phyloP scores from a whole-genome alignment of 2,329 filamentous ascomycete genomes.

The Trichoderma lentiforme region DNA sequence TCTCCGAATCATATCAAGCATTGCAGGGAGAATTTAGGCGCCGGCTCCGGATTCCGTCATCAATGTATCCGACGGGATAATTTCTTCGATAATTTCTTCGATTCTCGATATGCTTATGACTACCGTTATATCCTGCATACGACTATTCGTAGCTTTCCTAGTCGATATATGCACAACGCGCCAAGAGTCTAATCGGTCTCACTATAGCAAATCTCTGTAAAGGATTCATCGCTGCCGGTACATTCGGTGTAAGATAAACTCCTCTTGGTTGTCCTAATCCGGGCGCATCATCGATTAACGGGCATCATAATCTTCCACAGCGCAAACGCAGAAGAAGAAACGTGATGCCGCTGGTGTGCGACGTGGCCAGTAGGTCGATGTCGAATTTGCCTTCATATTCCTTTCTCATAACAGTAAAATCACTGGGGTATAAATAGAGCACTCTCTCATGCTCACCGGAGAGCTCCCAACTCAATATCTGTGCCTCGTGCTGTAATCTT shows the following conservation, averaged over 20 bases:
- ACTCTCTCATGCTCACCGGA: neutral
- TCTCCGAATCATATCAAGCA: neutral
- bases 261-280: neutral
- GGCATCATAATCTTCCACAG: neutral
- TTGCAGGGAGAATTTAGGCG: neutral
- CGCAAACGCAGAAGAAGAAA: neutral
- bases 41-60: neutral
- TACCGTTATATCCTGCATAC: neutral
- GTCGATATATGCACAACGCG: neutral
- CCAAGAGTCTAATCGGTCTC: neutral
- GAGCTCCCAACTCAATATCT: conserved; percentile 17
- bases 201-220: neutral
- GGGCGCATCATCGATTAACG: neutral
- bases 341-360: neutral
- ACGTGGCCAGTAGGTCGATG: neutral
- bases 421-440: conserved; percentile 5
- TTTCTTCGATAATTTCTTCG: neutral
- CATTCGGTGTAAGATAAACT: neutral
- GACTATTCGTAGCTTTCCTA: neutral
- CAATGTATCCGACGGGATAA: neutral
- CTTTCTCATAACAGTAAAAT: neutral
- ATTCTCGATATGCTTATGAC: neutral
- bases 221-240: neutral
- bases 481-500: conserved; percentile 46
- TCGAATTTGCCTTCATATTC: neutral